Evolutionary conservation across 495 filamentous ascomycete genomes (phyloP).

Genomic region (Penicillium salamii): DNA sequence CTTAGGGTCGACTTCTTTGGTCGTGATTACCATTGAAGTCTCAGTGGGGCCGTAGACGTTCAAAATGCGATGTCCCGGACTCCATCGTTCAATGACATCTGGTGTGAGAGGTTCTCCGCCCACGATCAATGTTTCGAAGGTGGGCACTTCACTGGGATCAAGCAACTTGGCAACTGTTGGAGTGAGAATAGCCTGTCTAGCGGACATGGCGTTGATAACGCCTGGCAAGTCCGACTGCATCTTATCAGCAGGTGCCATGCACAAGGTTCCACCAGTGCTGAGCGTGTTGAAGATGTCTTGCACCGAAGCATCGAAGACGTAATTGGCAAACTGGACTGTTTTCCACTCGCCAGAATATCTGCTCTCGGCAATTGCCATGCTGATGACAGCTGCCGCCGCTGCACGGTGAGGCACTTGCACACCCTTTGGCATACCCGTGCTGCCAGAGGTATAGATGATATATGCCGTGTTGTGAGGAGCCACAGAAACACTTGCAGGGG

Average conservation of each 20-base stretch:
- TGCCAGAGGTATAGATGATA: conserved; percentile 37
- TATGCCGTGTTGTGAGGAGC: conserved; percentile 8
- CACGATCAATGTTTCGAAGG: conserved; percentile 20
- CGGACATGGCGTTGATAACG: conserved; percentile 23
- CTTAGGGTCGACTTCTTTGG: conserved; percentile 8
- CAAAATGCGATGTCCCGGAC: conserved; percentile 8
- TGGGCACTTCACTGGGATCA: conserved; percentile 17
- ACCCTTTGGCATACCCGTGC: conserved; percentile 41
- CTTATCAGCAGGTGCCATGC: conserved; percentile 16
- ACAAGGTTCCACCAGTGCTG: conserved; percentile 19
- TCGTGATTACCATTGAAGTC: conserved; percentile 20
- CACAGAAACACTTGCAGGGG: neutral
- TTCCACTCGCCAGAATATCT: neutral
- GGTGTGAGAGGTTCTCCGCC: conserved; percentile 25
- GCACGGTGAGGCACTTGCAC: conserved; percentile 38
- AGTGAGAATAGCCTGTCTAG: conserved; percentile 21
- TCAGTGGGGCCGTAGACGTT: conserved; percentile 29
- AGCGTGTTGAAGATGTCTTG: conserved; percentile 16
- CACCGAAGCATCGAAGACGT: conserved; percentile 19
- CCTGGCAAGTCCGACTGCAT: conserved; percentile 26
- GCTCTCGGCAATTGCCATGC: neutral
- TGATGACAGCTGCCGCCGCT: neutral
- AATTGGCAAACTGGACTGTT: conserved; percentile 7
- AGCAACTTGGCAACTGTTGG: conserved; percentile 28
- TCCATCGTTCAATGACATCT: conserved; percentile 20